Evolutionary conservation across 2,329 filamentous ascomycete species (phyloP).

Genomic region (Fusarium bulbicola): DNA sequence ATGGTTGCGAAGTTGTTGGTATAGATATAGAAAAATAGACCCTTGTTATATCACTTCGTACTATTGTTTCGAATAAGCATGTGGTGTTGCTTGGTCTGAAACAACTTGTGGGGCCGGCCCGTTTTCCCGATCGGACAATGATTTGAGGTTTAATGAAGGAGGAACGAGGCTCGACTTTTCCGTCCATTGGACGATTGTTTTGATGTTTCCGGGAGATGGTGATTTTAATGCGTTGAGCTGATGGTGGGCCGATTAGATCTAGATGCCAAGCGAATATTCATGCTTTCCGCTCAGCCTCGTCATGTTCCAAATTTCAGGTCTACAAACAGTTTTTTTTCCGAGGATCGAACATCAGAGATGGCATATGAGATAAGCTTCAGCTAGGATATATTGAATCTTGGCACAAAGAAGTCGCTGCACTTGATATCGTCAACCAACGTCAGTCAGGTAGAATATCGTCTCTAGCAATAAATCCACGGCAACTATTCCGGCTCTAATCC

Average conservation of each 20-base stretch:
- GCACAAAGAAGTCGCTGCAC: not conserved
- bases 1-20: not conserved
- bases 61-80: conserved; percentile 7
- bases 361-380: not conserved
- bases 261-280: conserved; percentile 2
- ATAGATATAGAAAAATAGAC: not conserved
- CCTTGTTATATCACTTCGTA: conserved; percentile 10
- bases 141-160: conserved; percentile 30
- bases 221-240: not conserved
- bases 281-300: not conserved
- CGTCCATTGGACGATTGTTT: conserved; percentile 29
- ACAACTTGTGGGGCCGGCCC: conserved; percentile 25
- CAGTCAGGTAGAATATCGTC: not conserved
- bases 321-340: not conserved
- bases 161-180: conserved; percentile 32
- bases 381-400: not conserved
- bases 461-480: not conserved
- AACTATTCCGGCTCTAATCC: not conserved
- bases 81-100: conserved; percentile 33
- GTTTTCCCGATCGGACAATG: conserved; percentile 15
- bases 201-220: conserved; percentile 15
- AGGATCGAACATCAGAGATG: not conserved
- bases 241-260: conserved; percentile 2
- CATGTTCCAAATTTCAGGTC: not conserved
- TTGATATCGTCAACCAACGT: not conserved